Base-by-base conservation (phyloP, 306 rosid species). In the Pterocarpus santalinus region DNA sequence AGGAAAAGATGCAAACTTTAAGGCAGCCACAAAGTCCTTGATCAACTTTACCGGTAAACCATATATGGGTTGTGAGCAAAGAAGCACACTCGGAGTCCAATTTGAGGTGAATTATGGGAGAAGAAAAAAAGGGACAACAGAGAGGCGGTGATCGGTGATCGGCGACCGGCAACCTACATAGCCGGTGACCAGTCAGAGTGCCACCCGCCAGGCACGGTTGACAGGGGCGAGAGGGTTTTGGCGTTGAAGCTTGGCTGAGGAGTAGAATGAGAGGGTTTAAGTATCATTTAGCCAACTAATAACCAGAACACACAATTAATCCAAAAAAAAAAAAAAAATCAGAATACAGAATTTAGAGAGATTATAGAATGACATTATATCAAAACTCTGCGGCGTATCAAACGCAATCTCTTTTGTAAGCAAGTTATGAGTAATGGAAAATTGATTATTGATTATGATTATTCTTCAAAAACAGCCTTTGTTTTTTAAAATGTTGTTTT, bases 1-100 rank as follows among this genome's bases (percentile, higher is more conserved):
- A 30, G 62, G 4, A 22, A 75, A 69, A 80, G 78, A 41, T 49
- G 52, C 30, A 61, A 80, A 68, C 65, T 79, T 79, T 41, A 51
- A 84, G 32, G 36, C 22, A 61, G 16, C 77, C 35, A 61, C 13
- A 63, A 53, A 64, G 52, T 2, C 0, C 1, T 28, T 60, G 63
- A 46, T 69, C 75, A 84, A 69, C 47, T 14, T 65, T 51, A 55
- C 17, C 5, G 22, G 11, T 35, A 72, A 41, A 5, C 22, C 6
- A 11, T n/a, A 30, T n/a, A 32, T 12, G 65, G 76, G 60, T 44
- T 0, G 55, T 65, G 85, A 74, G 65, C 56, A 66, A 44, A 44
- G 28, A 41, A 65, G n/a, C 22, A 72, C 5, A 33, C 38, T 2
- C 32, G 39, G 11, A 65, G 62, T 34, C 33, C 15, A 56, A 1